These are phyloP conservation scores for Aspergillus arachidicola DNA, from an alignment of 2,329 filamentous ascomycete genomes.

Conservation along the genomic window DNA sequence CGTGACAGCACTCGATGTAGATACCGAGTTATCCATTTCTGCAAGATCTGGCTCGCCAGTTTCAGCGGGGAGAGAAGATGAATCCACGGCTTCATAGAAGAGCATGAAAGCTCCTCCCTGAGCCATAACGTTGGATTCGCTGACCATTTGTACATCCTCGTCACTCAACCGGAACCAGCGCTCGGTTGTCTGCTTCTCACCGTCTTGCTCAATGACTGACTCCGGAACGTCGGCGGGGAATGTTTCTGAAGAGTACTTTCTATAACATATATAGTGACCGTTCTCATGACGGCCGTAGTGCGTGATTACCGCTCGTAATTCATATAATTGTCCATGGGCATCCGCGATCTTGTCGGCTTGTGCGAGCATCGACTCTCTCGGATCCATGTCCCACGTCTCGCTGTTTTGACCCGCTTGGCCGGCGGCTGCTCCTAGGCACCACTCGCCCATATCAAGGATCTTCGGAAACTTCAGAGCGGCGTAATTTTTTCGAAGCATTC, in stretches of 20 bases:
- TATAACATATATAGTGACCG: conserved; percentile 92
- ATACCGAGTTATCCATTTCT: conserved; percentile 18
- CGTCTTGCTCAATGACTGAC: conserved; percentile 34
- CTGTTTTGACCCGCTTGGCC: conserved; percentile 38
- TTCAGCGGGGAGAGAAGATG: neutral
- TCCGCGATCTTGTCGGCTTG: conserved; percentile 59
- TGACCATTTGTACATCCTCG: conserved; percentile 75
- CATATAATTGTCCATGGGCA: conserved; percentile 59
- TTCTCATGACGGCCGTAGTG: conserved; percentile 92
- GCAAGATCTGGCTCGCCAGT: conserved; percentile 5
- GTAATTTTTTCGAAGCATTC: conserved; percentile 79
- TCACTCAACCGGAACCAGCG: conserved; percentile 93
- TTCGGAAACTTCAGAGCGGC: conserved; percentile 77
- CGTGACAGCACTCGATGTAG: conserved; percentile 23
- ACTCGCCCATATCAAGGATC: conserved; percentile 74
- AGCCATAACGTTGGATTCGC: conserved; percentile 71
- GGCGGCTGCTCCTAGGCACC: conserved; percentile 70
- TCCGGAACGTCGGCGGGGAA: conserved; percentile 39
- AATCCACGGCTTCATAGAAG: conserved; percentile 80
- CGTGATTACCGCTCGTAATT: conserved; percentile 80
- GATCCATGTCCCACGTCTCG: conserved; percentile 72
- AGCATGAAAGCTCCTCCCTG: conserved; percentile 94
- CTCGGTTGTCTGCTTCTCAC: conserved; percentile 43
- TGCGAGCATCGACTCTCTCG: conserved; percentile 73
- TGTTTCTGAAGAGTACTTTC: conserved; percentile 61